Conservation (phyloP, 192 early-diverging fungal species). For the Backusella macrospora region DNA sequence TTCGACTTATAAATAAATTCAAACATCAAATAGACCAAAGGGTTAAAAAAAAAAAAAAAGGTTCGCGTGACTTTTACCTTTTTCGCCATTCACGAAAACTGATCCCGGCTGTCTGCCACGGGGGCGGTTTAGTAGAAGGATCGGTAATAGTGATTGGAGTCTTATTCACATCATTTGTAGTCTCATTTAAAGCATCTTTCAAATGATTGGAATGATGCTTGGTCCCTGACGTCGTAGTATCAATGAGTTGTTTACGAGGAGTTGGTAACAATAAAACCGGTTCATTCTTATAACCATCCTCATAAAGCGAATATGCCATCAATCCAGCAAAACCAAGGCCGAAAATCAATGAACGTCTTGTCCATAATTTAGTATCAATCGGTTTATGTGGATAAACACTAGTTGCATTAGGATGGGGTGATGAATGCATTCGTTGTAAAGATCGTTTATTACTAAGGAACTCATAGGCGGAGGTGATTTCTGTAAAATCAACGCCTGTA, state of each 20-base stretch:
- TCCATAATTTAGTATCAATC: conserved; percentile 18
- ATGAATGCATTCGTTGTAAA: neutral
- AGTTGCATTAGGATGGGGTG: neutral
- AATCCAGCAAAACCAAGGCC: neutral
- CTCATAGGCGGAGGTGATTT: conserved; percentile 36
- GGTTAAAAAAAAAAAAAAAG: conserved; percentile 3
- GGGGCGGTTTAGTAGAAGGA: neutral
- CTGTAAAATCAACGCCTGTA: conserved; percentile 13
- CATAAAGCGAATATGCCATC: neutral
- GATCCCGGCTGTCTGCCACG: conserved; percentile 12
- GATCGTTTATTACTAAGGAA: conserved; percentile 12
- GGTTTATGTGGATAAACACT: neutral
- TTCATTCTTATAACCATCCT: neutral
- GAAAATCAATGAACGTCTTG: neutral
- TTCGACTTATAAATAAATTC: neutral
- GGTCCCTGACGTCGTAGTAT: neutral
- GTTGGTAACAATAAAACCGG: neutral
- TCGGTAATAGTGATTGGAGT: neutral
- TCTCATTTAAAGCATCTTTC: too few relatives aligned
- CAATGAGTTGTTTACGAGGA: neutral
- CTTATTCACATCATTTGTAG: too few relatives aligned
- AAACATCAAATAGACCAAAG: neutral
- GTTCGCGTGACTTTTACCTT: neutral
- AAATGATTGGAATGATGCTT: neutral
- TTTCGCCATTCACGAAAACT: conserved; percentile 25